Percentiles rank a stretch among this genome's conserved stretches.
Conservation (phyloP, 495 filamentous ascomycete genomes). For the Schizothecium vesticola region DNA sequence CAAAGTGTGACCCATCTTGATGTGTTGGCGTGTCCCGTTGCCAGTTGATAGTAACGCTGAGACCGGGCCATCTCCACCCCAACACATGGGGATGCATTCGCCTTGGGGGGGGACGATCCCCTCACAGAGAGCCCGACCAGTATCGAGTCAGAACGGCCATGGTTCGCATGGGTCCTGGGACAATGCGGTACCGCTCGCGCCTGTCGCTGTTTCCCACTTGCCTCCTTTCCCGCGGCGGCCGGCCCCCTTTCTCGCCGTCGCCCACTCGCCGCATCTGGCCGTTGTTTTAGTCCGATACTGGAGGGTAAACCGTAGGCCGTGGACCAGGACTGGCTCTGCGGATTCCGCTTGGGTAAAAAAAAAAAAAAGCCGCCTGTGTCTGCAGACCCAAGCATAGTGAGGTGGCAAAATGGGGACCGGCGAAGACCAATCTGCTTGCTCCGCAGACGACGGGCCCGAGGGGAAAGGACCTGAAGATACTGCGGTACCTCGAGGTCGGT, state of each 20-base stretch:
- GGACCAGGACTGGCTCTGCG: slow-evolving; percentile 15
- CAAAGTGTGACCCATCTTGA: slow-evolving; percentile 64
- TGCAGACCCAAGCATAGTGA: slow-evolving; percentile 39
- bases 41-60: slow-evolving; percentile 67
- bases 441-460: slow-evolving; percentile 16
- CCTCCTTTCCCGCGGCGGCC: slow-evolving; percentile 5
- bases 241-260: slow-evolving; percentile 6
- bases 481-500: slow-evolving; percentile 18
- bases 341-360: slow-evolving; percentile 29
- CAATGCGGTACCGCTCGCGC: slow-evolving; percentile 35
- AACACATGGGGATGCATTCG: slow-evolving; percentile 45
- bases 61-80: slow-evolving; percentile 58
- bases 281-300: slow-evolving; percentile 34
- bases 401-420: slow-evolving; percentile 42
- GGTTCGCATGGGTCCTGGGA: slow-evolving; percentile 28
- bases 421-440: slow-evolving; percentile 37
- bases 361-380: slow-evolving; percentile 27
- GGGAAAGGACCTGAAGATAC: slow-evolving; percentile 18
- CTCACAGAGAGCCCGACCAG: slow-evolving; percentile 39
- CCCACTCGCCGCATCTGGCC: slow-evolving; percentile 6
- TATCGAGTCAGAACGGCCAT: slow-evolving; percentile 32
- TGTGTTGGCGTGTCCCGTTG: slow-evolving; percentile 86
- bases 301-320: slow-evolving; percentile 2
- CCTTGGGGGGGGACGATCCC: slow-evolving; percentile 40
- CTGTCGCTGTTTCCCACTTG: slow-evolving; percentile 30